Conservation (phyloP, 1,139 yeast genomes). For the Hansenula lynferdii region DNA sequence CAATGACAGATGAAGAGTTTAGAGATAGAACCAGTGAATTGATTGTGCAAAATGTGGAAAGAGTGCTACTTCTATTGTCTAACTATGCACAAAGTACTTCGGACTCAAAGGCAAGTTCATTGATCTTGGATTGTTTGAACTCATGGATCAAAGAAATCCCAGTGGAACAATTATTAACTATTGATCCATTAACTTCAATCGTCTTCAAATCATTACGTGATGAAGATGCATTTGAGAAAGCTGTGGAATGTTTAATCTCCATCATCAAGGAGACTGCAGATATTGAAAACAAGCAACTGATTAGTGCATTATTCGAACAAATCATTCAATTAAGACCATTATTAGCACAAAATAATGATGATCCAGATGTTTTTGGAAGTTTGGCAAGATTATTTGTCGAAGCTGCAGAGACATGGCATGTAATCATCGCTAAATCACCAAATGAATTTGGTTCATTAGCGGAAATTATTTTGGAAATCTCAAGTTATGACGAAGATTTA, state of each 20-base stretch:
- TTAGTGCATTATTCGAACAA: conserved; percentile 65
- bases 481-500: conserved; percentile 67
- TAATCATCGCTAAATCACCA: conserved; percentile 73
- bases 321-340: conserved; percentile 55
- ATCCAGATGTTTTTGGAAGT: conserved; percentile 67
- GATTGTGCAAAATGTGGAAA: conserved; percentile 62
- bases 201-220: conserved; percentile 63
- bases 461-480: conserved; percentile 61
- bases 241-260: conserved; percentile 79
- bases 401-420: conserved; percentile 97
- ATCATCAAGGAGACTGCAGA: conserved; percentile 81
- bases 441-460: conserved; percentile 68
- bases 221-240: conserved; percentile 76
- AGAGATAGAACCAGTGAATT: conserved; percentile 56
- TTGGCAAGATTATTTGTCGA: conserved; percentile 79
- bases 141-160: conserved; percentile 91
- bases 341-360: conserved; percentile 46
- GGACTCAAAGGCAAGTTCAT: conserved; percentile 25
- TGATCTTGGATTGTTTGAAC: conserved; percentile 70
- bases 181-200: conserved; percentile 58
- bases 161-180: conserved; percentile 56
- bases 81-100: conserved; percentile 37
- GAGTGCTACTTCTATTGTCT: conserved; percentile 58
- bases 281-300: conserved; percentile 53
- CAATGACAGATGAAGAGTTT: conserved; percentile 80